Evolutionary conservation across 352 stramenopile genomes (phyloP).

Genomic region (Pythium phragmitis): DNA sequence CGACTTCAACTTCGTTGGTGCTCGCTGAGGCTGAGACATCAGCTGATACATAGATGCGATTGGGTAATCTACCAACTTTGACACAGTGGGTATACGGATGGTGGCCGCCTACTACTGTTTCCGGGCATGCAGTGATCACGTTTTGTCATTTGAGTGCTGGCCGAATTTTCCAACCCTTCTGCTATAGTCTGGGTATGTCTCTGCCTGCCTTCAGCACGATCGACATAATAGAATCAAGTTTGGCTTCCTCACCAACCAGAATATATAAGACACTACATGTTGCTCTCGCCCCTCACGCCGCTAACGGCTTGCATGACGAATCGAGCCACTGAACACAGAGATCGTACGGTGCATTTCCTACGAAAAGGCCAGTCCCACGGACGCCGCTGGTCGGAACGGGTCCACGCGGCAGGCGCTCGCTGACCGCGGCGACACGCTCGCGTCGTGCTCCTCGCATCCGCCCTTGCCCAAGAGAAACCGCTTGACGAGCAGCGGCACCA

Average conservation of each 20-base stretch:
- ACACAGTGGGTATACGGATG: too few relatives aligned
- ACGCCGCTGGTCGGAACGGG: conserved; percentile 7
- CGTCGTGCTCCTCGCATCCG: not conserved
- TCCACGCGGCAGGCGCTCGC: not conserved
- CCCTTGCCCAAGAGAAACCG: conserved; percentile 14
- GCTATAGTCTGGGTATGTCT: not conserved
- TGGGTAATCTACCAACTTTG: too few relatives aligned
- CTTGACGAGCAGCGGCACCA: conserved; percentile 18
- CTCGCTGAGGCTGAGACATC: too few relatives aligned
- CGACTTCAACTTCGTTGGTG: too few relatives aligned
- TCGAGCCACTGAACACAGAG: too few relatives aligned
- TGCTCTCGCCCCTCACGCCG: not conserved
- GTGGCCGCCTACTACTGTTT: too few relatives aligned
- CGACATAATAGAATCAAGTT: conserved; percentile 32
- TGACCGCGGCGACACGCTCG: not conserved
- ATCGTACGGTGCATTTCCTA: not conserved
- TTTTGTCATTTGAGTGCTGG: too few relatives aligned
- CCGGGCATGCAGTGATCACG: too few relatives aligned
- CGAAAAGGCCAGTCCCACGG: conserved; percentile 9
- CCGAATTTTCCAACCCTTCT: not conserved
- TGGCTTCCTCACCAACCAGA: conserved; percentile 42
- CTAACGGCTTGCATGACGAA: too few relatives aligned
- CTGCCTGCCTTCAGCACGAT: not conserved
- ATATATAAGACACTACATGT: conserved; percentile 4
- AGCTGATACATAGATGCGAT: too few relatives aligned